Base-by-base conservation (phyloP, 441 rosid species). In the Adansonia madagascariensis region DNA sequence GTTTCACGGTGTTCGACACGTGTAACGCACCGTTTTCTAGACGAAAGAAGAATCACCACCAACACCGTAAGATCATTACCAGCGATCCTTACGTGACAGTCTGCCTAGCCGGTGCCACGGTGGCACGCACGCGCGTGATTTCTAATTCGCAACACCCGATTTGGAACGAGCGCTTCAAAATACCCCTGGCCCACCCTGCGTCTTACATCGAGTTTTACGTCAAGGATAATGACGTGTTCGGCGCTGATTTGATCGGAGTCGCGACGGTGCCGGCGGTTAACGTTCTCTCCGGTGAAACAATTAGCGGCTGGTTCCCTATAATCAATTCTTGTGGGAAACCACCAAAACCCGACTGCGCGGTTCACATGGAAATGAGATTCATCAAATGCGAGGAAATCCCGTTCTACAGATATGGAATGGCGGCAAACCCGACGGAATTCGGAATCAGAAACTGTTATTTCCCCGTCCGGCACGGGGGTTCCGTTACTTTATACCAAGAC, bases 31-130 rank as follows among this genome's bases (percentile, higher is more conserved):
- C 88, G 12, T 81, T 61, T 72, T 3, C 20, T 14, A 15, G 76
- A 35, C 41, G 20, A 8, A 17, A 55, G 46, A 62, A 68, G 14
- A 47, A 55, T 3, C 78, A 12, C 46, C 76, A 56, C 50, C 85
- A 56, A 44, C 84, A 78, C 53, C 75, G 76, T 39, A 89, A 84
- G 62, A 91, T 92, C 73, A 92, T 94, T 75, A 94, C 97, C 65
- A 94, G 97, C 83, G 98, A 94, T 24, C 96, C 98, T 3, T 94
- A 94, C 79, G 97, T 92, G n/a, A 90, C 91, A 3, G 95, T 91
- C 59, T 86, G 91, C 71, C 75, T 92, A 4, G 87, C 87, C 1
- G 93, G 90, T 2, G 95, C 92, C 8, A 92, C 86, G 53, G 94
- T 94, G 43, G 98, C 97, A 0, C 90, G 97, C 11, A 94, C 97